A percentile compares a stretch with the other conserved stretches of the same genome.
Evolutionary conservation across 495 filamentous ascomycete genomes (phyloP).

Genomic region (Penicillium antarcticum): DNA sequence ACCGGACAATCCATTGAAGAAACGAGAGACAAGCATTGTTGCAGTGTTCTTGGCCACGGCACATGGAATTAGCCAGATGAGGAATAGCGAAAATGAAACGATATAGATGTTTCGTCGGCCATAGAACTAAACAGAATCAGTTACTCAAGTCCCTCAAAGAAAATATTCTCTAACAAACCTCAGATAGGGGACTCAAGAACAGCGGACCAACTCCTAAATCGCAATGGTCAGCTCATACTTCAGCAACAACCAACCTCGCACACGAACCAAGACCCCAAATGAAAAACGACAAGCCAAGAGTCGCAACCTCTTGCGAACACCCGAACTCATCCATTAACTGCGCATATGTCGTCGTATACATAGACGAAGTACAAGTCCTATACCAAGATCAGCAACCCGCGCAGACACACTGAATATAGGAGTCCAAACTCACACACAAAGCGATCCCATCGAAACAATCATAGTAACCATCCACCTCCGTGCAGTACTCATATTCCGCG

Average conservation of each 20-base stretch:
- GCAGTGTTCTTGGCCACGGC: slow-evolving; percentile 80
- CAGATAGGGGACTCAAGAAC: slow-evolving; percentile 63
- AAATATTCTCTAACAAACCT: slow-evolving; percentile 29
- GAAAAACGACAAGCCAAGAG: slow-evolving; percentile 75
- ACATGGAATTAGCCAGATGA: slow-evolving; percentile 85
- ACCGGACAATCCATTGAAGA: slow-evolving; percentile 81
- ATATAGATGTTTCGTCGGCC: slow-evolving; percentile 85
- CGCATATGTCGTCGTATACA: slow-evolving; percentile 84
- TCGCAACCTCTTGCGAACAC: slow-evolving; percentile 66
- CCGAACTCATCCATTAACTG: slow-evolving; percentile 78
- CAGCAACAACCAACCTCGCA: slow-evolving; percentile 14
- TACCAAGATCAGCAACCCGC: neutral
- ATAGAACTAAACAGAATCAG: slow-evolving; percentile 70
- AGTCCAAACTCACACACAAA: slow-evolving; percentile 72
- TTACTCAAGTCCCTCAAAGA: neutral
- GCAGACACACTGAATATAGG: neutral
- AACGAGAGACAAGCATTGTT: slow-evolving; percentile 79
- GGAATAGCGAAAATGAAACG: slow-evolving; percentile 68
- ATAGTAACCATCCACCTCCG: slow-evolving; percentile 76
- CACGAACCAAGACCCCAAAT: slow-evolving; percentile 61
- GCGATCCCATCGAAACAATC: slow-evolving; percentile 66
- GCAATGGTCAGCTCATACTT: slow-evolving; percentile 2
- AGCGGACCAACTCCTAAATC: slow-evolving; percentile 64
- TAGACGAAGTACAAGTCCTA: slow-evolving; percentile 82
- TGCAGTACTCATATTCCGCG: slow-evolving; percentile 61